Conservation (phyloP, 2,329 filamentous ascomycete genomes). For the Alternaria consortialis region DNA sequence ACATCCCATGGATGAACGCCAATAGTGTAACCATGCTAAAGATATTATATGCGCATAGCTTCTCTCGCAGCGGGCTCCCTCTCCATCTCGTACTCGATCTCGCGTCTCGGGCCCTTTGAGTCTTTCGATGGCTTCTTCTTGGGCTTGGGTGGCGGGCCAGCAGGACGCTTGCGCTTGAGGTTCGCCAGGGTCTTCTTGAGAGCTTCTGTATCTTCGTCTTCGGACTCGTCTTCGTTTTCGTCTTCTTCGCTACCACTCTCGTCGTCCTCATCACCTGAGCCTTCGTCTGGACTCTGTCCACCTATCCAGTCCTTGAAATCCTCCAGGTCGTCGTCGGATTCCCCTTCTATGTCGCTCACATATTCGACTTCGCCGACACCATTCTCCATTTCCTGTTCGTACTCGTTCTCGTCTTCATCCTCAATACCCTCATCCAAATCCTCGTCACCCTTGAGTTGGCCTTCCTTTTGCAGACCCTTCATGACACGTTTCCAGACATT, state of each 20-base stretch:
- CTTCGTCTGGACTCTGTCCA: constrained; percentile 67
- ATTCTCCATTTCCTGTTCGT: constrained; percentile 71
- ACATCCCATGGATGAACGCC: constrained; percentile 25
- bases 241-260: constrained; percentile 63
- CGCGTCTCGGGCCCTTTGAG: constrained; percentile 67
- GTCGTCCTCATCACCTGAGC: constrained; percentile 67
- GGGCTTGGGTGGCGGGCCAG: constrained; percentile 61
- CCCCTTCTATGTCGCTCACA: constrained; percentile 86
- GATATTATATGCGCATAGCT: constrained; percentile 43
- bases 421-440: constrained; percentile 89
- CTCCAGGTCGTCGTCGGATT: constrained; percentile 72
- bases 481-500: constrained; percentile 97
- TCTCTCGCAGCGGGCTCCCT: constrained; percentile 60
- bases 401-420: constrained; percentile 74
- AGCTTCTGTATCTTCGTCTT: constrained; percentile 62
- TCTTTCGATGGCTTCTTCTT: constrained; percentile 63
- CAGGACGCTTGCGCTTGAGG: constrained; percentile 65
- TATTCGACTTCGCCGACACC: constrained; percentile 86
- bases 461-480: constrained; percentile 84
- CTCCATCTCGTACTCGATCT: constrained; percentile 83
- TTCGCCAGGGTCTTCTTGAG: constrained; percentile 65
- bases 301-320: constrained; percentile 92
- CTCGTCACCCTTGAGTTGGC: constrained; percentile 82
- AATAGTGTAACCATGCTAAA: constrained; percentile 13
- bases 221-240: constrained; percentile 65